Evolutionary conservation across 1,284 basidiomycete genomes (phyloP).

Genomic region (Athelia psychrophila): DNA sequence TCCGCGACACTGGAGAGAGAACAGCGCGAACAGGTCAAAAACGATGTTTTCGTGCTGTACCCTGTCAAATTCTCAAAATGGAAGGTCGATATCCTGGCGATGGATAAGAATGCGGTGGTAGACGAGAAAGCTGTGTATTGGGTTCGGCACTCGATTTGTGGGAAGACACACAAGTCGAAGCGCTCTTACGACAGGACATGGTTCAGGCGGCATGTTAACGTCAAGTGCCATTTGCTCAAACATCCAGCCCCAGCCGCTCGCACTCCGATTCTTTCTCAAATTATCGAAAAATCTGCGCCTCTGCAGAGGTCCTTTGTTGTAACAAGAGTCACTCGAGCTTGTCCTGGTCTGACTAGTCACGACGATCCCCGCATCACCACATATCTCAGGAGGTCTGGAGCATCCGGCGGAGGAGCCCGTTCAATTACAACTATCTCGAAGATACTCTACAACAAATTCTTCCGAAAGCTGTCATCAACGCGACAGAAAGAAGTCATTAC

Average conservation of each 20-base stretch:
- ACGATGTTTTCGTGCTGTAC: not conserved
- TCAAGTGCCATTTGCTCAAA: not conserved
- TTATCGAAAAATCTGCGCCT: not conserved
- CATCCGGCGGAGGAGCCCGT: not conserved
- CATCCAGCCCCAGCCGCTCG: not conserved
- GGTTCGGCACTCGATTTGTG: not conserved
- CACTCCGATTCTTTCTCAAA: not conserved
- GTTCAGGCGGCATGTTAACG: not conserved
- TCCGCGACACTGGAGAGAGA: no score
- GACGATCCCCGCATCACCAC: constrained; percentile 3
- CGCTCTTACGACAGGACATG: not conserved
- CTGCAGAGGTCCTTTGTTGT: not conserved
- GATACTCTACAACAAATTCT: not conserved
- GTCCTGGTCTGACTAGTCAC: constrained; percentile 8
- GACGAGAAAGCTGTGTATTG: no score
- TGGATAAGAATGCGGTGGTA: not conserved
- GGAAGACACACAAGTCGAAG: not conserved
- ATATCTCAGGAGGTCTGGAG: not conserved
- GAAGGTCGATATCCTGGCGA: not conserved
- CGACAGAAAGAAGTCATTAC: constrained; percentile 1
- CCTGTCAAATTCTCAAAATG: not conserved
- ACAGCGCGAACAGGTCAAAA: not conserved
- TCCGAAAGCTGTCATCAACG: not conserved
- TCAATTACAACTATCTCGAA: constrained; percentile 2
- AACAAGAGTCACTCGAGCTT: constrained; percentile 1